Evolutionary conservation across 2,329 filamentous ascomycete species (phyloP).

Genomic region (Talaromyces sp.): DNA sequence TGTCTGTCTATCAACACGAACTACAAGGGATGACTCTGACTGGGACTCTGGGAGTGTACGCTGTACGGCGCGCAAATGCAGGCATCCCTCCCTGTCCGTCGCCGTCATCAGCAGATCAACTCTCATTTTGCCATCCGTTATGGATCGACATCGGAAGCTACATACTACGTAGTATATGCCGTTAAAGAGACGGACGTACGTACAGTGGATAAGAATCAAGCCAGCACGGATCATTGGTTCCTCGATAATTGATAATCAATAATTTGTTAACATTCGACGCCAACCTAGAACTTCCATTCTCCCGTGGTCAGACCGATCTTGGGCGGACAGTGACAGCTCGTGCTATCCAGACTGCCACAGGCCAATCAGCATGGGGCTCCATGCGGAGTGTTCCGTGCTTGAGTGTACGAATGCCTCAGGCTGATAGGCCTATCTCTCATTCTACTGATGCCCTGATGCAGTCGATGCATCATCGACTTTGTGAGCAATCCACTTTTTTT

Average conservation of each 20-base stretch:
- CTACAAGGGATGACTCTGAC: not conserved
- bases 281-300: not conserved
- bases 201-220: not conserved
- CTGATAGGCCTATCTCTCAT: not conserved
- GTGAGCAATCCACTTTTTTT: not conserved
- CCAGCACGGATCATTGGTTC: conserved; percentile 6
- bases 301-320: not conserved
- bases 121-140: not conserved
- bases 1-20: not conserved
- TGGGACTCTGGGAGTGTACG: no score
- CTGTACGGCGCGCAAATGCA: no score
- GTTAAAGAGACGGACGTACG: not conserved
- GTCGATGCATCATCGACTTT: conserved; percentile 9
- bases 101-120: not conserved
- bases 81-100: not conserved
- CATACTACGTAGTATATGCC: not conserved
- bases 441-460: not conserved
- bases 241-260: not conserved
- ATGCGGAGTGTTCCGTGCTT: not conserved
- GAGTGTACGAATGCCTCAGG: conserved; percentile 6
- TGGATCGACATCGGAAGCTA: not conserved
- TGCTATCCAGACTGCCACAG: not conserved
- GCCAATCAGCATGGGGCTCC: not conserved
- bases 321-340: not conserved
- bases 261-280: not conserved